Evolutionary conservation across 345 rosid species (phyloP).

Genomic region (Hevea brasiliensis): DNA sequence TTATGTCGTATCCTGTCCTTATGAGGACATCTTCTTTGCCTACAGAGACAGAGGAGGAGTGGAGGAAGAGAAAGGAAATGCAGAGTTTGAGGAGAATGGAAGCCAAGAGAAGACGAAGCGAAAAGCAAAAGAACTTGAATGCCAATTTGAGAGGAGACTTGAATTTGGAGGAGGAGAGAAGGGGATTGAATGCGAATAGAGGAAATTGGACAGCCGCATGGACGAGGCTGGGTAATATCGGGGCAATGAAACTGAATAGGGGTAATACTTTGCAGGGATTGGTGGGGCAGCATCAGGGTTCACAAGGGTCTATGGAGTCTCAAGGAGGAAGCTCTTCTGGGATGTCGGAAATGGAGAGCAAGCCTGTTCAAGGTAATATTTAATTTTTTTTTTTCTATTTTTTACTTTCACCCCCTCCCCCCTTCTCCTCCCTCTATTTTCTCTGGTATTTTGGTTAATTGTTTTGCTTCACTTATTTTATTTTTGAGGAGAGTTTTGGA

Average conservation of each 20-base stretch:
- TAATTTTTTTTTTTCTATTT: background rate
- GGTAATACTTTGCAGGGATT: constrained; percentile 37
- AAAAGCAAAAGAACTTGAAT: constrained; percentile 67
- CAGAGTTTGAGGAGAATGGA: constrained; percentile 80
- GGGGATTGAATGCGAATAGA: constrained; percentile 21
- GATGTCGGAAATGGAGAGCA: constrained; percentile 62
- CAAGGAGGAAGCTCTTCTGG: constrained; percentile 63
- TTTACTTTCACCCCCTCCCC: too few relatives aligned
- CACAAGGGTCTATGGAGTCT: constrained; percentile 60
- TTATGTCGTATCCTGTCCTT: constrained; percentile 47
- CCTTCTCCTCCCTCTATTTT: background rate
- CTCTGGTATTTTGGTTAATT: background rate
- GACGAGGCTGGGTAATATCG: constrained; percentile 13
- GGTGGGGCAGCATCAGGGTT: constrained; percentile 33
- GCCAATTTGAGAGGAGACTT: constrained; percentile 25
- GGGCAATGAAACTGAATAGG: constrained; percentile 15
- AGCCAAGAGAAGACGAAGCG: constrained; percentile 77
- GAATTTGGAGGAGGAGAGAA: constrained; percentile 40
- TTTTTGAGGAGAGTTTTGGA: background rate
- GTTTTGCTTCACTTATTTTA: background rate
- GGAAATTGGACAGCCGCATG: constrained; percentile 26
- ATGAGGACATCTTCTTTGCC: constrained; percentile 81
- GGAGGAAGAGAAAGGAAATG: constrained; percentile 88
- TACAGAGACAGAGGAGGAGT: constrained; percentile 83
- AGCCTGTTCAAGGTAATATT: constrained; percentile 51